Evolutionary conservation across 2,329 filamentous ascomycete species (phyloP), one percentile per base, ranked within the genome.

Genomic region (Fusarium nygamai): DNA sequence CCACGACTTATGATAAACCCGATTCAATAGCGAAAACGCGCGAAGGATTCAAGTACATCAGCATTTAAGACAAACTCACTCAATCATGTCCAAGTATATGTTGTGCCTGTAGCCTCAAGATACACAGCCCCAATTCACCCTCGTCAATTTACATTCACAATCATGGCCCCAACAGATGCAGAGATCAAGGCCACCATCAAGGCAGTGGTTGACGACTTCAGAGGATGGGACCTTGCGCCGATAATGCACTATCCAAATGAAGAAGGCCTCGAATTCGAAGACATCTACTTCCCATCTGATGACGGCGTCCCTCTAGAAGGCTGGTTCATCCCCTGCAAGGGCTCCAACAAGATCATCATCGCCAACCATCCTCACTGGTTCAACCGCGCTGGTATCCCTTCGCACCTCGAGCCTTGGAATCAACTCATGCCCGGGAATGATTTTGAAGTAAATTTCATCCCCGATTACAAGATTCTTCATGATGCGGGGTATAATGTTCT

Each of bases 361-460:
- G 63, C 71, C 38, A 74, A 74, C 20, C 71, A 74, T 17, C 71
- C 71, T 10, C 71, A 64, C 43, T 74, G 71, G 67, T 74, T 72
- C 59, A 74, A 59, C 43, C 67, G 71, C 12, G 71, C 71, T 2
- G 71, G 71, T 0, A 56, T 74, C 2, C 71, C 71, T 4, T 74
- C 71, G 1, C 71, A 74, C 7, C 17, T 74, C 2, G 56, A 64
- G 0, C 71, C 71, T 4, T 74, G 67, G 71, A 69, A 27, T 10
- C 46, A 71, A 0, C 71, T 73, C 6, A 66, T 74, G 44, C 71
- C 71, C 0, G 71, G 71, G 8, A 74, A 72, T 8, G 63, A 69
- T 10, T 74, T 73, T 31, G 71, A 73, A 13, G 71, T 73, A 14
- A 72, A 72, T n/a, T 73, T 73, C 13, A 61, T 73, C 2, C 71